A percentile compares a stretch with the other conserved stretches of the same genome.
Conservation (phyloP, 176 grass and related monocot genomes). For the Hyparrhenia diplandra region DNA sequence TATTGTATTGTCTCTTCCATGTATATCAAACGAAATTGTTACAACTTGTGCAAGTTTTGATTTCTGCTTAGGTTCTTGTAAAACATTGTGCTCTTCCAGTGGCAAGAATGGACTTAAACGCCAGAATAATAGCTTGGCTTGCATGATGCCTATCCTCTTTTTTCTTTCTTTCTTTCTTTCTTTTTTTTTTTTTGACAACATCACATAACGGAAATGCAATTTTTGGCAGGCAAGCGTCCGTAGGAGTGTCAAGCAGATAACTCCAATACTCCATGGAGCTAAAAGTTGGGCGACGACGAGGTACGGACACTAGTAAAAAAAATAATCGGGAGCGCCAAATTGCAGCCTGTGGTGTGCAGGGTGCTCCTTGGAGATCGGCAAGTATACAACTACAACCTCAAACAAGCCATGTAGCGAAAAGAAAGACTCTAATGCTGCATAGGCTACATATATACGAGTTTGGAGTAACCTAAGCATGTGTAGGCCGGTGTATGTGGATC, state of each 20-base stretch:
- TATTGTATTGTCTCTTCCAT: neutral
- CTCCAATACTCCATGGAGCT: constrained; percentile 50
- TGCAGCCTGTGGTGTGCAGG: neutral
- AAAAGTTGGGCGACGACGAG: neutral
- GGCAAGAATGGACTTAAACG: no score
- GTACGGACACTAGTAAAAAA: neutral
- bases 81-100: neutral
- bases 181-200: neutral
- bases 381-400: neutral
- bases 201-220: neutral
- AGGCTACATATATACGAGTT: neutral
- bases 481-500: neutral
- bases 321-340: neutral
- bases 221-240: constrained; percentile 53
- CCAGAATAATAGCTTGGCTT: neutral
- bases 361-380: neutral
- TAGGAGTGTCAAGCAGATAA: constrained; percentile 56
- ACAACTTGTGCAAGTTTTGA: neutral
- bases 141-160: neutral
- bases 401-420: neutral
- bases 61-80: neutral
- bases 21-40: neutral
- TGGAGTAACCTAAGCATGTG: neutral
- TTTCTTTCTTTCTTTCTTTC: no score
- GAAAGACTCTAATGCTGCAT: neutral